Conservation (phyloP, 225 moss, liverwort and hornwort genomes). For the Asterella californica region DNA sequence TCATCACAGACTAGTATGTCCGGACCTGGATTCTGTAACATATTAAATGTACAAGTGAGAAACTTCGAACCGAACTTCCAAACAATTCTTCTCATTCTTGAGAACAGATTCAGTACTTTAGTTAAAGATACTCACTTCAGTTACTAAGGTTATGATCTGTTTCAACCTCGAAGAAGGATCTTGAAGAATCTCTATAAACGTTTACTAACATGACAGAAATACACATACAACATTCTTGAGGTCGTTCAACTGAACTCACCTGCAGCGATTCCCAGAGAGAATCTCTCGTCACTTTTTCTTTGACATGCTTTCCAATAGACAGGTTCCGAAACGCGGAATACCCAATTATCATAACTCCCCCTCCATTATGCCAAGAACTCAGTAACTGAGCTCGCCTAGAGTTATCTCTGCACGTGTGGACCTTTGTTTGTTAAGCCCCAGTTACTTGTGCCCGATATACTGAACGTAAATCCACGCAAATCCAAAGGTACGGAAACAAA, state of each 20-base stretch:
- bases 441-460: not conserved
- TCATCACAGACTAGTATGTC: conserved; percentile 97
- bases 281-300: conserved; percentile 63
- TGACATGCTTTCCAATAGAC: conserved; percentile 72
- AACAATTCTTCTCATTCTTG: not conserved
- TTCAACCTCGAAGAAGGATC: not conserved
- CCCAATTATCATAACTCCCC: conserved; percentile 96
- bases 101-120: not conserved
- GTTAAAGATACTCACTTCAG: not conserved
- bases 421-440: not conserved
- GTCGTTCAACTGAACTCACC: conserved; percentile 36
- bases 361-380: conserved; percentile 54
- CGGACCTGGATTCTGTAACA: conserved; percentile 85
- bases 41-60: not conserved
- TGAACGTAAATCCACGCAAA: not conserved
- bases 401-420: conserved; percentile 55
- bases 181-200: not conserved
- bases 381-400: conserved; percentile 57
- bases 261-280: conserved; percentile 63
- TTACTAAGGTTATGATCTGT: not conserved
- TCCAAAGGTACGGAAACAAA: not conserved
- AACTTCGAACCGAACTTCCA: not conserved
- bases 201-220: too few species aligned
- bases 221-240: not conserved
- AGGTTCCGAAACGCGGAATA: conserved; percentile 78